Base-by-base conservation (phyloP, 1,284 basidiomycete genomes). In the Heimioporus retisporus region DNA sequence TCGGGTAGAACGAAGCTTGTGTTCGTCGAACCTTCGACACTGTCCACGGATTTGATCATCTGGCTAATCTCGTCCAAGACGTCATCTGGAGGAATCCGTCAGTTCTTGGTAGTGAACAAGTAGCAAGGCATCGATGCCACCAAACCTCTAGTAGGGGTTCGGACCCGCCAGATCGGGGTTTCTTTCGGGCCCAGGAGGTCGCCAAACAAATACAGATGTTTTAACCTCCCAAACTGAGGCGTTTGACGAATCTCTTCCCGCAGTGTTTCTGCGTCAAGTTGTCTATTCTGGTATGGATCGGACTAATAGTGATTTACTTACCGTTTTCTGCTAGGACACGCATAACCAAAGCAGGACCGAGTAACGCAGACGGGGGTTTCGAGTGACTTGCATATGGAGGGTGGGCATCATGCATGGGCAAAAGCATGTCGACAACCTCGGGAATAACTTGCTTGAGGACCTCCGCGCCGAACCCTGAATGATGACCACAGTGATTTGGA, bases 21-120 rank as follows among this genome's bases (percentile, higher is more conserved):
- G 6, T 69, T 60, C 28, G 64, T 66, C 40, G 67, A 68, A 13
- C 68, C 68, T 53, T 62, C 21, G 6, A 69, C 67, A 21, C 67
- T 69, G 28, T 69, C 63, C 23, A 69, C 63, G 3, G 67, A 69
- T 6, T 58, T 60, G 57, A 69, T 57, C 63, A 66, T 53, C 40
- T 69, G 67, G 44, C n/a, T 44, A 40, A 69, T 59, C 21, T 40
- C 67, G n/a, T 69, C 67, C 35, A 69, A n/a, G 6, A 69, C 68
- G 6, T 69, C 68, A 4, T 69, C 68, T 69, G 16, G 23, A 19
- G 21, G 18, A 35, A 11, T 43, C 11, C 19, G 54, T 55, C 35
- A 64, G 48, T 14, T 13, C 11, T 11, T 4, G n/a, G 35, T 8
- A 42, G 15, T 46, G 31, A 5, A 46, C 31, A 35, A 4, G 28